These are phyloP conservation scores for Diaporthe destruens DNA, from an alignment of 2,329 filamentous ascomycete genomes.

Conservation along the genomic window DNA sequence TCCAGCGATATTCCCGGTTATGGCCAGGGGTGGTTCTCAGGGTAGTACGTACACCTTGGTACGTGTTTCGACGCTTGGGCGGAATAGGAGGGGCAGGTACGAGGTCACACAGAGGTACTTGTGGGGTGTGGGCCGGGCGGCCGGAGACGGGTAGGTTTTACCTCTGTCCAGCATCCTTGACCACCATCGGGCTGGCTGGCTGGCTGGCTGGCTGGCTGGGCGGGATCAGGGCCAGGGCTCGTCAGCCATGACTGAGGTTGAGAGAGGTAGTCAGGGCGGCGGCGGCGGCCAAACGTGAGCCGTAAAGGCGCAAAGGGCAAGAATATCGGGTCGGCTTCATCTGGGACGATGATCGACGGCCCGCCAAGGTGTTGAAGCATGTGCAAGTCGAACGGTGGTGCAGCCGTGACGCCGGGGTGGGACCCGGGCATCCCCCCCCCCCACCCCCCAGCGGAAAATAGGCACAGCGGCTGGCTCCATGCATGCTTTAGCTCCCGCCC, in stretches of 20 bases:
- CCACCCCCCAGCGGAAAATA: constrained; percentile 19
- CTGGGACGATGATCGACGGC: constrained; percentile 32
- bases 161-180: constrained; percentile 28
- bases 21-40: constrained; percentile 22
- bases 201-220: too few relatives aligned
- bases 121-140: constrained; percentile 19
- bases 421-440: not conserved
- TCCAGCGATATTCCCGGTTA: constrained; percentile 32
- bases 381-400: constrained; percentile 6
- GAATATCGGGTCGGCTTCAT: constrained; percentile 25
- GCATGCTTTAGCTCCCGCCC: constrained; percentile 31
- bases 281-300: constrained; percentile 24
- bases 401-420: constrained; percentile 20
- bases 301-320: constrained; percentile 9
- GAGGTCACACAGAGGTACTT: constrained; percentile 26
- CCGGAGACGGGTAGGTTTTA: constrained; percentile 31
- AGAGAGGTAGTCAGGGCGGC: not conserved
- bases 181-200: constrained; percentile 2
- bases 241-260: constrained; percentile 16
- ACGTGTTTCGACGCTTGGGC: constrained; percentile 30
- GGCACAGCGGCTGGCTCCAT: constrained; percentile 27
- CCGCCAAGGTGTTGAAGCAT: constrained; percentile 20
- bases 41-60: constrained; percentile 2
- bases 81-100: not conserved
- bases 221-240: constrained; percentile 1